Conservation (phyloP, 1,139 yeast species). For the Entelexis sorbosivorans region DNA sequence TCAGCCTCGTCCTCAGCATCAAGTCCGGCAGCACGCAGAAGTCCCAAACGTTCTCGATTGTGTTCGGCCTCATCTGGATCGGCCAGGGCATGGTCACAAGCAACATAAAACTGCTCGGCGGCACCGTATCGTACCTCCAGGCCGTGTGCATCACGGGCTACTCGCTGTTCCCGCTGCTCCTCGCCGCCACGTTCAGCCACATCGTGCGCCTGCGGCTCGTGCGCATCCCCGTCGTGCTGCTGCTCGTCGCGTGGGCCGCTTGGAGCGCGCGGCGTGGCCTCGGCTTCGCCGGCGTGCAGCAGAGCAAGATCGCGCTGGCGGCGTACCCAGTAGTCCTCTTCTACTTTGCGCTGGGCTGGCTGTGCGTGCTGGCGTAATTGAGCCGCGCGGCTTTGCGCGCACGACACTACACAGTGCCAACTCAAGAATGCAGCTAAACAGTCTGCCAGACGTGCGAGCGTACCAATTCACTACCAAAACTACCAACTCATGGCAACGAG, state of each 20-base stretch:
- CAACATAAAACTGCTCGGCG: conserved; percentile 68
- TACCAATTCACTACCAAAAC: no score
- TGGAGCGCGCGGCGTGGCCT: conserved; percentile 58
- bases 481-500: no score
- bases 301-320: conserved; percentile 60
- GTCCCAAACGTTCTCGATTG: conserved; percentile 50
- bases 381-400: no score
- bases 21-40: conserved; percentile 34
- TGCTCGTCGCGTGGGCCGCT: conserved; percentile 60
- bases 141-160: conserved; percentile 76
- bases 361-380: conserved; percentile 43
- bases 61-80: conserved; percentile 49
- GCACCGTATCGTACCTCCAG: conserved; percentile 60
- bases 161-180: conserved; percentile 63
- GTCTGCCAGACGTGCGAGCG: no score
- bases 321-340: conserved; percentile 70
- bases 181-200: conserved; percentile 53
- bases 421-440: no score
- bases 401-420: no score
- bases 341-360: conserved; percentile 65
- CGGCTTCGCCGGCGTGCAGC: conserved; percentile 56
- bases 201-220: conserved; percentile 45
- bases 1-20: conserved; percentile 43
- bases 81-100: conserved; percentile 45
- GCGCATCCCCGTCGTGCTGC: conserved; percentile 43